Percentiles rank a stretch among this genome's conserved stretches.
Conservation (phyloP, 768 basidiomycete genomes). For the Suillus lakei region DNA sequence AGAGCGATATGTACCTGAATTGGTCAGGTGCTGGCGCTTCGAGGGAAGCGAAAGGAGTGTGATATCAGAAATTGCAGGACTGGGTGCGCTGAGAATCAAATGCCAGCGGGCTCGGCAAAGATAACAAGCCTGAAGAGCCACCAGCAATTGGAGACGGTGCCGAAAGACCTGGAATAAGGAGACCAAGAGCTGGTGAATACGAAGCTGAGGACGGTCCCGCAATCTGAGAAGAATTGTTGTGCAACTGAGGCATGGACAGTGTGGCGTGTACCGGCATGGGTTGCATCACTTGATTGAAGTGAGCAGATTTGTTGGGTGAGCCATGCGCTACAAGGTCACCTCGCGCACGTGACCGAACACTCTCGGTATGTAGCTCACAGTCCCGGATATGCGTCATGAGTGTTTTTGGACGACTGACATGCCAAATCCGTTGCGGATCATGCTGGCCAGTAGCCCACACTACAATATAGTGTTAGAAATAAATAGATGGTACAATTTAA, state of each 20-base stretch:
- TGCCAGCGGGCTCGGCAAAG: neutral
- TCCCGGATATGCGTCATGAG: conserved; percentile 15
- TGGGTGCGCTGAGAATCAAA: neutral
- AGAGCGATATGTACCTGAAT: conserved; percentile 1
- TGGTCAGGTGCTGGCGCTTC: conserved; percentile 1
- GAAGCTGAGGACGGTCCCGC: neutral
- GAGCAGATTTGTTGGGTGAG: neutral
- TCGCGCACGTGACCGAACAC: neutral
- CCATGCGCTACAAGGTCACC: neutral
- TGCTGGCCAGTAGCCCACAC: conserved; percentile 17
- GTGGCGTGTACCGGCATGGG: neutral
- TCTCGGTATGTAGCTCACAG: conserved; percentile 1
- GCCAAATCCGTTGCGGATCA: conserved; percentile 10
- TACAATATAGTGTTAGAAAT: neutral
- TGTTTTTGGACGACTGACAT: conserved; percentile 11
- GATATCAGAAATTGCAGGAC: conserved; percentile 4
- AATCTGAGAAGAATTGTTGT: neutral
- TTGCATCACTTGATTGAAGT: neutral
- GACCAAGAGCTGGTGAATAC: neutral
- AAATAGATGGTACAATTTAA: no score
- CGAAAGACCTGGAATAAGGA: neutral
- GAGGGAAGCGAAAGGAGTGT: neutral
- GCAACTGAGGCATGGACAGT: neutral
- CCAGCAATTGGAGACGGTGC: neutral
- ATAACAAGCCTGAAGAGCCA: neutral